A percentile compares a stretch with the other conserved stretches of the same genome.
Conservation (phyloP, 371 early-diverging fungal genomes). For the Coemansia sp. region DNA sequence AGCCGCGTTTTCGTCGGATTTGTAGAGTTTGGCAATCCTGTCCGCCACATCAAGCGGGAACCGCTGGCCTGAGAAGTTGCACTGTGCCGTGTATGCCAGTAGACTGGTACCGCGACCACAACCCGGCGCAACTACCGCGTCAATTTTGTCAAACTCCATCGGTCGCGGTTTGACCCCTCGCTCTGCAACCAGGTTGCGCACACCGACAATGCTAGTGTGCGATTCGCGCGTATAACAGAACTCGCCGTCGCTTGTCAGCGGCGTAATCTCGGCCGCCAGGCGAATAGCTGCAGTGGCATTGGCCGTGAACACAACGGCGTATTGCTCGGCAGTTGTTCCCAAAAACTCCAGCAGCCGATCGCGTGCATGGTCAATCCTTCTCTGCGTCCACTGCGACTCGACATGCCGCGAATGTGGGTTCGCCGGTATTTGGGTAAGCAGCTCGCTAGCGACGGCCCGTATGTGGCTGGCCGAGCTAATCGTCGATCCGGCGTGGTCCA, state of each 20-base stretch:
- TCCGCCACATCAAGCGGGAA: conserved; percentile 60
- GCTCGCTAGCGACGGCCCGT: conserved; percentile 51
- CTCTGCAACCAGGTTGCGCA: conserved; percentile 56
- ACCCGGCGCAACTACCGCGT: conserved; percentile 8
- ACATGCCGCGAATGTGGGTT: conserved; percentile 70
- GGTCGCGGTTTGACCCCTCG: conserved; percentile 23
- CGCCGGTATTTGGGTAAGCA: conserved; percentile 57
- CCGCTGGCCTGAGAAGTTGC: conserved; percentile 70
- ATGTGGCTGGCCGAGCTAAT: conserved; percentile 55
- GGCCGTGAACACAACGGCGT: conserved; percentile 60
- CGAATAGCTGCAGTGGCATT: conserved; percentile 64
- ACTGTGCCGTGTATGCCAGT: conserved; percentile 73
- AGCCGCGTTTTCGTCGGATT: background rate
- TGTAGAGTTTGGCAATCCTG: conserved; percentile 17
- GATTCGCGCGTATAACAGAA: conserved; percentile 58
- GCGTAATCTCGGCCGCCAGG: conserved; percentile 59
- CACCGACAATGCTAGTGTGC: conserved; percentile 71
- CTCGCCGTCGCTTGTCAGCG: conserved; percentile 47
- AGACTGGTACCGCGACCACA: conserved; percentile 49
- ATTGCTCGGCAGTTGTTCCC: conserved; percentile 53
- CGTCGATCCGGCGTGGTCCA: conserved; percentile 71
- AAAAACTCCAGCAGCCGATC: conserved; percentile 55
- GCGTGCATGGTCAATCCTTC: conserved; percentile 55
- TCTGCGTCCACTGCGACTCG: conserved; percentile 55
- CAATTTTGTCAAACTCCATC: conserved; percentile 17